These are phyloP conservation scores for Fabrea salina DNA, from an alignment of 169 alveolate genomes.

Conservation along the genomic window DNA sequence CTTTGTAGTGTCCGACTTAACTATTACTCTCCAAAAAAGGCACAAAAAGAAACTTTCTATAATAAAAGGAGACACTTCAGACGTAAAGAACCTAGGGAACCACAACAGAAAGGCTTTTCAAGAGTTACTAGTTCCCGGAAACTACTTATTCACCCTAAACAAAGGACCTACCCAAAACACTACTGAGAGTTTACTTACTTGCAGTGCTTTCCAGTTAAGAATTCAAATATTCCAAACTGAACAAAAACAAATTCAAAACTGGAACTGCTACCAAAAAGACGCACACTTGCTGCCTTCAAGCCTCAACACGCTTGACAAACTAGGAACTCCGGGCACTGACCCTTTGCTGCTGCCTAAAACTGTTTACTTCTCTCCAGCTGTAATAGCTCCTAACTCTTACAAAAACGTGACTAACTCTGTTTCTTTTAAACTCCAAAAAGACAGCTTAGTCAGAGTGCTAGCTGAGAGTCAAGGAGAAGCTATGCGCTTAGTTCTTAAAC, in stretches of 20 bases:
- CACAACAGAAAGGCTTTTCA: not conserved
- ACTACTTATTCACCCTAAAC: not conserved
- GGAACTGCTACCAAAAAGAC: conserved; percentile 10
- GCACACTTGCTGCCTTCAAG: not conserved
- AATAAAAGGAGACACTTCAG: not conserved
- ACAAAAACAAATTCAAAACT: not conserved
- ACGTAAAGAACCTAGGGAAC: not conserved
- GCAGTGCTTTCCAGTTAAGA: conserved; percentile 27
- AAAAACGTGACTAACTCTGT: not conserved
- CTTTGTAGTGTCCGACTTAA: not conserved
- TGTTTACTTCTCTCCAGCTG: not conserved
- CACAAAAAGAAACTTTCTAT: not conserved
- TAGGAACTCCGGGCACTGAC: not conserved
- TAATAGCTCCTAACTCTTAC: conserved; percentile 5
- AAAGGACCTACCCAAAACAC: not conserved
- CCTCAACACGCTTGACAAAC: conserved; percentile 13
- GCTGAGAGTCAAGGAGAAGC: conserved; percentile 20
- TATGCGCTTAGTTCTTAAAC: not conserved
- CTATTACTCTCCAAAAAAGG: not conserved
- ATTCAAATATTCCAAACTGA: not conserved
- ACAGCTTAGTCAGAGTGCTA: not conserved
- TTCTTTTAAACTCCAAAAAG: not conserved
- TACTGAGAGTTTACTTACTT: not conserved
- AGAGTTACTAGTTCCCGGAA: not conserved
- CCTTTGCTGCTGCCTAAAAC: not conserved